A percentile compares a stretch with the other conserved stretches of the same genome.
Conservation (phyloP, 345 rosid species). For the Triadica sebifera region DNA sequence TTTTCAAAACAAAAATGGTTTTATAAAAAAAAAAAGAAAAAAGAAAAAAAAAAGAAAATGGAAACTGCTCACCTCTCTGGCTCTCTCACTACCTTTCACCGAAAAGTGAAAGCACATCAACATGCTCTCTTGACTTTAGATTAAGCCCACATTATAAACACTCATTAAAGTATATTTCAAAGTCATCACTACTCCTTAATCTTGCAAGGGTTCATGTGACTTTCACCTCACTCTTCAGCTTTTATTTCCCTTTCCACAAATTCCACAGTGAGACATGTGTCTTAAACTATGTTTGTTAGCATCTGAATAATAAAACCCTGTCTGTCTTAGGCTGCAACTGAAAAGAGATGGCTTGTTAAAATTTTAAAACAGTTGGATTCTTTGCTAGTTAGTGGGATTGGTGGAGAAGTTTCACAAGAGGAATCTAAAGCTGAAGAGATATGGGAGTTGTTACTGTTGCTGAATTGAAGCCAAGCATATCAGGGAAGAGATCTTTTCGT, state of each 20-base stretch:
- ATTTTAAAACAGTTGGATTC: constrained; percentile 26
- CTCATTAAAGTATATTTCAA: constrained; percentile 35
- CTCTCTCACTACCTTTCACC: constrained; percentile 44
- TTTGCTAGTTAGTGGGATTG: constrained; percentile 13
- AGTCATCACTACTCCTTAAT: constrained; percentile 24
- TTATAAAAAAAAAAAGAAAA: constrained; percentile 13
- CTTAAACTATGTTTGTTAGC: constrained; percentile 21
- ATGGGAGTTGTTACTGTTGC: constrained; percentile 83
- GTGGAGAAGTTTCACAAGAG: background rate
- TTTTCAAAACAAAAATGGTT: constrained; percentile 26
- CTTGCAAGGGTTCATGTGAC: constrained; percentile 40
- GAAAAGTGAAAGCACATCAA: constrained; percentile 51
- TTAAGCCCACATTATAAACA: constrained; percentile 35
- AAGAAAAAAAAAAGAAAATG: background rate
- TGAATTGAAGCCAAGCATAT: constrained; percentile 74
- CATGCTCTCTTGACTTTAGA: constrained; percentile 45
- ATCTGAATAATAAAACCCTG: constrained; percentile 1
- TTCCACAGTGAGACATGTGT: background rate
- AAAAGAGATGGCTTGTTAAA: constrained; percentile 11
- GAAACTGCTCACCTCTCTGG: no score
- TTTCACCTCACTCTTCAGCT: constrained; percentile 34
- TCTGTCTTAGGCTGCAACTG: no score
- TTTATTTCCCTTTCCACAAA: background rate
- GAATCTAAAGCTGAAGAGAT: constrained; percentile 13
- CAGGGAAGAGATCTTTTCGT: constrained; percentile 88